phyloP scores from a whole-genome alignment of 2,329 filamentous ascomycete genomes.

The Boeremia exigua region DNA sequence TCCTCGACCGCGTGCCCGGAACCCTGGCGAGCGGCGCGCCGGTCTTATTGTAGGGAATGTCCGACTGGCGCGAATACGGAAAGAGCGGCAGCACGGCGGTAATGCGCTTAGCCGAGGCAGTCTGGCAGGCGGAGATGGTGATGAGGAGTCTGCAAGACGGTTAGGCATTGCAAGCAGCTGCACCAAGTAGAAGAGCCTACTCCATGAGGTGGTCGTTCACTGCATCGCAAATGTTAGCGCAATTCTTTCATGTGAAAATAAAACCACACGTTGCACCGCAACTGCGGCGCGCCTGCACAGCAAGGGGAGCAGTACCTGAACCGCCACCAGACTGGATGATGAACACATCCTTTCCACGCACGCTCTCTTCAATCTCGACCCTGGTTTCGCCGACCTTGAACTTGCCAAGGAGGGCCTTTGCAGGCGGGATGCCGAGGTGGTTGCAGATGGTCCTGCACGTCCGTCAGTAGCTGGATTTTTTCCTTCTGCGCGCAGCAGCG shows the following conservation, averaged over 20 bases:
- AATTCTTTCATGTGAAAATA: slow-evolving; percentile 7
- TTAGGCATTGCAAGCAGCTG: slow-evolving; percentile 35
- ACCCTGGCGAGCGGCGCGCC: slow-evolving; percentile 85
- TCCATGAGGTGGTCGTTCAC: slow-evolving; percentile 98
- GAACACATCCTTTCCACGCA: slow-evolving; percentile 95
- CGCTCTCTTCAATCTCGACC: slow-evolving; percentile 94
- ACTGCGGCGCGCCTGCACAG: background rate
- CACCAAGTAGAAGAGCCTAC: slow-evolving; percentile 39
- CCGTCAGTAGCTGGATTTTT: slow-evolving; percentile 8
- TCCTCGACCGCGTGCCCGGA: slow-evolving; percentile 43
- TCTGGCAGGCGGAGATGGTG: slow-evolving; percentile 98
- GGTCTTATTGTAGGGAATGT: slow-evolving; percentile 94
- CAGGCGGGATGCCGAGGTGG: slow-evolving; percentile 83
- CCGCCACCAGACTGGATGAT: slow-evolving; percentile 95
- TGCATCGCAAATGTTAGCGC: slow-evolving; percentile 27
- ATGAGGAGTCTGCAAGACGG: slow-evolving; percentile 70
- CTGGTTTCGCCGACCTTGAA: slow-evolving; percentile 95
- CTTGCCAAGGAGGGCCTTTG: slow-evolving; percentile 84
- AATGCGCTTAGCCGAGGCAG: slow-evolving; percentile 88
- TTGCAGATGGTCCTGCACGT: slow-evolving; percentile 71
- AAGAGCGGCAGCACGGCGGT: slow-evolving; percentile 95
- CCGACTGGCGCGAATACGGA: slow-evolving; percentile 94
- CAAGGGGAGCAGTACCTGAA: slow-evolving; percentile 51
- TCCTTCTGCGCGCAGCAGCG: background rate
- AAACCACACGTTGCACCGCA: background rate